Percentiles rank a stretch among this genome's conserved stretches.
phyloP scores from a whole-genome alignment of 345 rosid species.

The Anastatica hierochuntica region DNA sequence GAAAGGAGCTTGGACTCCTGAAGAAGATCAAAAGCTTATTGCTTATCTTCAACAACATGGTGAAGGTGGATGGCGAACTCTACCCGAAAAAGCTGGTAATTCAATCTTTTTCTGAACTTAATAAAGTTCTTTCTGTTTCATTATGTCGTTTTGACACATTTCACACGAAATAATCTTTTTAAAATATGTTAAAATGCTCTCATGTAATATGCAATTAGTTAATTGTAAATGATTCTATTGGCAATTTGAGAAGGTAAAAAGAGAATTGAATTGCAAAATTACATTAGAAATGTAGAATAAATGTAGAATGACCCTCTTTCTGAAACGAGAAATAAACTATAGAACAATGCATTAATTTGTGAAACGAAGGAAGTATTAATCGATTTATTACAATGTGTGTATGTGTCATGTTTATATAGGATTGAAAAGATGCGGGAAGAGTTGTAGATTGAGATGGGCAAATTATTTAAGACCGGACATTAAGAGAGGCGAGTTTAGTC shows the following conservation, averaged over 20 bases:
- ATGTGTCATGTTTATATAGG: conserved; percentile 9
- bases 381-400: not conserved
- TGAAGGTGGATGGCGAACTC: conserved; percentile 40
- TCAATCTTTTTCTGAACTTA: not conserved
- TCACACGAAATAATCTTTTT: too few relatives aligned
- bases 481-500: conserved; percentile 39
- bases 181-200: too few relatives aligned
- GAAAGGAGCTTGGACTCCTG: conserved; percentile 40
- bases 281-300: too few relatives aligned
- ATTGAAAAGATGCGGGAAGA: conserved; percentile 40
- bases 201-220: too few relatives aligned
- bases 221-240: too few relatives aligned
- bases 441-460: conserved; percentile 42
- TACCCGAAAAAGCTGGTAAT: conserved; percentile 39
- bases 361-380: not conserved
- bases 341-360: too few relatives aligned
- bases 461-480: conserved; percentile 46
- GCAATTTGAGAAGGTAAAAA: too few relatives aligned
- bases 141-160: too few relatives aligned
- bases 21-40: conserved; percentile 34
- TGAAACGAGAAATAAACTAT: too few relatives aligned
- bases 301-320: too few relatives aligned
- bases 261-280: too few relatives aligned
- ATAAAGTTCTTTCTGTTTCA: too few relatives aligned
- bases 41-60: conserved; percentile 27